phyloP scores from a whole-genome alignment of 2,329 filamentous ascomycete genomes.

The Teratosphaeria destructans region DNA sequence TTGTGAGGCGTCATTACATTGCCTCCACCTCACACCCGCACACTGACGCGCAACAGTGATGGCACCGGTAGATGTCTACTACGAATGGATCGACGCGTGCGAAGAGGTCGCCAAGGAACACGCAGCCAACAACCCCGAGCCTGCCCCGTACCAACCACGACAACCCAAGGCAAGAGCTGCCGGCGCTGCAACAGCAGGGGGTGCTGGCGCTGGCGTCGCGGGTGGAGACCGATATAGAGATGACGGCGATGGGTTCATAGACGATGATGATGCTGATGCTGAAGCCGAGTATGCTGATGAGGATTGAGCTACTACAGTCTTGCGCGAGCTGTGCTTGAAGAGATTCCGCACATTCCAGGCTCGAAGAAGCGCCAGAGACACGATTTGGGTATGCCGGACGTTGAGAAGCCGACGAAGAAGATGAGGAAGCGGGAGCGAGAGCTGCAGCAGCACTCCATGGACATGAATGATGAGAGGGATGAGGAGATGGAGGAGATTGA shows the following conservation, averaged over 20 bases:
- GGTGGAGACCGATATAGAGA: constrained; percentile 21
- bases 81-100: constrained; percentile 96
- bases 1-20: constrained; percentile 45
- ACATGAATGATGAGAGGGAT: constrained; percentile 1
- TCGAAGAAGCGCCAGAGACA: not conserved
- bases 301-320: not conserved
- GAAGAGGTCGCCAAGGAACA: constrained; percentile 59
- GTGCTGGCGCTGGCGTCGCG: constrained; percentile 10
- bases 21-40: not conserved
- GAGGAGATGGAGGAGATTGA: not conserved
- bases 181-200: constrained; percentile 6
- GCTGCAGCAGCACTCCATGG: constrained; percentile 1
- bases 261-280: constrained; percentile 25
- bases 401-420: not conserved
- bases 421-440: constrained; percentile 3
- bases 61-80: constrained; percentile 87
- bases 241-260: constrained; percentile 26
- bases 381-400: not conserved
- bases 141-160: constrained; percentile 1
- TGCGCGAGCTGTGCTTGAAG: not conserved
- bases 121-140: constrained; percentile 27
- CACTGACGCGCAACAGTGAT: constrained; percentile 42
- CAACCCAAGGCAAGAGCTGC: not conserved
- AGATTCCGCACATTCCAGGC: not conserved
- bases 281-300: constrained; percentile 26